Evolutionary conservation across 495 filamentous ascomycete species (phyloP).

Genomic region (Aspergillus funiculosus): DNA sequence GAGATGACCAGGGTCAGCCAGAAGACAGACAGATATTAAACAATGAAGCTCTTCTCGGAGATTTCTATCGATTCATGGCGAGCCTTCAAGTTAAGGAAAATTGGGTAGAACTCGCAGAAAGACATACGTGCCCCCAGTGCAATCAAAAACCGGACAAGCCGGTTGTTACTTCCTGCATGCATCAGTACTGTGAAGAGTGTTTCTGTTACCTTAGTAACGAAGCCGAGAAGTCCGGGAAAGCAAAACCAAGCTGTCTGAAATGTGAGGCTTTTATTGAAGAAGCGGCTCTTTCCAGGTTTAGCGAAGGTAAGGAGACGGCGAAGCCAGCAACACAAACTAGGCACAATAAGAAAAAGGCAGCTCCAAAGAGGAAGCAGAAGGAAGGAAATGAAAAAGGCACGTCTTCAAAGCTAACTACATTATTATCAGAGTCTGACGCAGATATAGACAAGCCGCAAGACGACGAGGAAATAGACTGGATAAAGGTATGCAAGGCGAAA

Average conservation of each 20-base stretch:
- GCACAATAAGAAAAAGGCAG: background rate
- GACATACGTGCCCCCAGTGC: conserved; percentile 36
- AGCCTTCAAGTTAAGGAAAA: conserved; percentile 21
- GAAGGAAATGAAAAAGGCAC: background rate
- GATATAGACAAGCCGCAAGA: background rate
- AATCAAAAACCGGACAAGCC: conserved; percentile 20
- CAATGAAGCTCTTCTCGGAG: background rate
- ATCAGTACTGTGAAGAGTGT: conserved; percentile 47
- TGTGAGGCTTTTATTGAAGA: conserved; percentile 18
- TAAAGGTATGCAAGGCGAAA: conserved; percentile 12
- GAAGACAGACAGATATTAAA: conserved; percentile 2
- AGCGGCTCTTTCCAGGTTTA: conserved; percentile 1
- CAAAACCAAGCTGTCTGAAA: conserved; percentile 17
- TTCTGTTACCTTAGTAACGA: conserved; percentile 24
- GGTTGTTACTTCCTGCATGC: conserved; percentile 41
- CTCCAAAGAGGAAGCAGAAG: background rate
- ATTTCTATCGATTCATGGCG: conserved; percentile 29
- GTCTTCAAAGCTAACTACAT: background rate
- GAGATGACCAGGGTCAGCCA: background rate
- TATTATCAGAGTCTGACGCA: background rate
- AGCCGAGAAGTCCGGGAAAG: conserved; percentile 15
- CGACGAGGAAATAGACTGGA: conserved; percentile 24
- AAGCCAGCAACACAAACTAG: background rate
- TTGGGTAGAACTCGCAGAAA: conserved; percentile 25
- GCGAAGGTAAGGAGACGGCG: background rate